A percentile compares a stretch with the other conserved stretches of the same genome.
phyloP scores from a whole-genome alignment of 2,329 filamentous ascomycete genomes.

The Paraconiothyrium brasiliense region DNA sequence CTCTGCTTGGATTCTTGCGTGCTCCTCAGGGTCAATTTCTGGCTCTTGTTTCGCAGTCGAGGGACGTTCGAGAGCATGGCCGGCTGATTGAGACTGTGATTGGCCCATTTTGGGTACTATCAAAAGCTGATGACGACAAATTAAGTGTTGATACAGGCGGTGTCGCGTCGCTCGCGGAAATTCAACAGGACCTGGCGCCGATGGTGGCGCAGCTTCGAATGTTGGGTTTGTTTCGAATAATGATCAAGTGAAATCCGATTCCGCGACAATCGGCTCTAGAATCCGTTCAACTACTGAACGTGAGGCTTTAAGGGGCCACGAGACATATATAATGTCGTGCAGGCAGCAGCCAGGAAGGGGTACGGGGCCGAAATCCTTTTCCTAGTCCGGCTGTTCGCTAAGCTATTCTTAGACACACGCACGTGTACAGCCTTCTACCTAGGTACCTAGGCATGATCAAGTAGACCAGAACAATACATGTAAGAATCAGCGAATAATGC shows the following conservation, averaged over 20 bases:
- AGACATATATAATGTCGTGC: not conserved
- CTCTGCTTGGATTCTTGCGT: constrained; percentile 34
- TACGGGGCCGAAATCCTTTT: not conserved
- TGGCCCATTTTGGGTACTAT: constrained; percentile 33
- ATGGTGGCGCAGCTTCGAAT: not conserved
- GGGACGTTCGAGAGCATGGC: constrained; percentile 17
- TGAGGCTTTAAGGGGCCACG: too few relatives aligned
- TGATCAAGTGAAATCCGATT: too few relatives aligned
- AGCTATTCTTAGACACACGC: not conserved
- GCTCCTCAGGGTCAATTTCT: constrained; percentile 34
- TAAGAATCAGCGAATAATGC: too few relatives aligned
- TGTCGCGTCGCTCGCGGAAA: not conserved
- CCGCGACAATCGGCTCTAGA: too few relatives aligned
- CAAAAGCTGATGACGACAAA: not conserved
- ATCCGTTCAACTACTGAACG: too few relatives aligned
- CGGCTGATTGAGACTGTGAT: constrained; percentile 31
- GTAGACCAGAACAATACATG: not conserved
- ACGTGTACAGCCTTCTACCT: not conserved
- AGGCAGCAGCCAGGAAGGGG: not conserved
- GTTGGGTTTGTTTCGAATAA: not conserved
- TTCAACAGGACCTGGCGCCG: not conserved
- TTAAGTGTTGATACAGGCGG: not conserved
- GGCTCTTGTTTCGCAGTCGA: constrained; percentile 29
- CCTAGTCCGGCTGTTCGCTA: not conserved
- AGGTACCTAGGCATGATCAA: not conserved